A percentile compares a stretch with the other conserved stretches of the same genome.
Evolutionary conservation across 371 early-diverging fungal species (phyloP).

Genomic region (Rhizopus arrhizus): DNA sequence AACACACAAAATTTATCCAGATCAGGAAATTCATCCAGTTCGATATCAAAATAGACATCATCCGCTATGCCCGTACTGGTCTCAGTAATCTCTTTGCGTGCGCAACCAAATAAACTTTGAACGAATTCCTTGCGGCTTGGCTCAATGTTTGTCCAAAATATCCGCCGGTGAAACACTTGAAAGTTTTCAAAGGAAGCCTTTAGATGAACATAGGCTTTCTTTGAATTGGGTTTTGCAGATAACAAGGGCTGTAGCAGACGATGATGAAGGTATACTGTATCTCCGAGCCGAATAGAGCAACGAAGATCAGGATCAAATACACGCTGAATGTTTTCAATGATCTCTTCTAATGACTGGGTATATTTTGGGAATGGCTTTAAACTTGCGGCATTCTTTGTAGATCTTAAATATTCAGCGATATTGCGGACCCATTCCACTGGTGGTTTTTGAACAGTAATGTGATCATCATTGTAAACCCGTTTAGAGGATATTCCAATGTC

Average conservation of each 20-base stretch:
- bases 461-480: neutral
- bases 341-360: slow-evolving; percentile 9
- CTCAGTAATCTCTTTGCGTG: neutral
- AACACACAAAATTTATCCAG: slow-evolving; percentile 22
- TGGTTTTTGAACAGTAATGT: neutral
- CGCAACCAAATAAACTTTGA: neutral
- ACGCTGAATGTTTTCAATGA: slow-evolving; percentile 4
- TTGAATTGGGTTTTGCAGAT: slow-evolving; percentile 4
- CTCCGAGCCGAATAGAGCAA: neutral
- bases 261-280: slow-evolving; percentile 25
- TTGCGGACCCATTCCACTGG: slow-evolving; percentile 1
- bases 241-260: slow-evolving; percentile 11
- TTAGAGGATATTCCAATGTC: neutral
- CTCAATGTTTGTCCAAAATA: slow-evolving; percentile 8
- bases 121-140: neutral
- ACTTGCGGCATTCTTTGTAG: slow-evolving; percentile 1
- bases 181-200: slow-evolving; percentile 1
- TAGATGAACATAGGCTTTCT: slow-evolving; percentile 9
- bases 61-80: neutral
- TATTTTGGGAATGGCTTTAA: neutral
- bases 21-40: neutral
- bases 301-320: slow-evolving; percentile 16
- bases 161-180: neutral
- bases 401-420: neutral
- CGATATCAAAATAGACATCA: neutral